Evolutionary conservation across 2,329 filamentous ascomycete genomes (phyloP).

Genomic region (Bipolaris sorokiniana): DNA sequence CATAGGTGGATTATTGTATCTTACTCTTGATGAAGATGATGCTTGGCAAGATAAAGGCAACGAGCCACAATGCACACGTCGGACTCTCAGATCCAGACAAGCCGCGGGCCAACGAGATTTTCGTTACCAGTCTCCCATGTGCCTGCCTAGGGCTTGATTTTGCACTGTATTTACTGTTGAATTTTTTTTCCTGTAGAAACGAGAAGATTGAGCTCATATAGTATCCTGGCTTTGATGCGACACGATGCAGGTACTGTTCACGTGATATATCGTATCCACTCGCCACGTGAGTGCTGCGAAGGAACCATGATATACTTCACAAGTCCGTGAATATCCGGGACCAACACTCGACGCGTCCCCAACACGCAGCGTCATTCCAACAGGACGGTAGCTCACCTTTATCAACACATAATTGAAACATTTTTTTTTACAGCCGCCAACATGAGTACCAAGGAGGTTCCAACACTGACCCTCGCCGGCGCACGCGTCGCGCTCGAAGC

Average conservation of each 20-base stretch:
- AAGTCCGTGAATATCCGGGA: slow-evolving; percentile 9
- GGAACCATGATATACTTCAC: not conserved
- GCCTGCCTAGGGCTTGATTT: too few species aligned
- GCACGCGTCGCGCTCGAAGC: slow-evolving; percentile 46
- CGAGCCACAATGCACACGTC: not conserved
- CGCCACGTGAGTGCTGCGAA: not conserved
- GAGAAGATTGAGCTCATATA: too few species aligned
- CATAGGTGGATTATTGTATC: too few species aligned
- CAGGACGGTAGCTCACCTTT: not conserved
- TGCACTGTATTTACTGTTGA: too few species aligned
- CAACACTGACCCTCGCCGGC: slow-evolving; percentile 45
- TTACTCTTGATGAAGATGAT: too few species aligned
- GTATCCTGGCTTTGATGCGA: too few species aligned
- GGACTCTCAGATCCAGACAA: not conserved
- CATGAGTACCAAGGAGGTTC: slow-evolving; percentile 44
- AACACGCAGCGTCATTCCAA: not conserved
- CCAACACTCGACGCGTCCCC: not conserved
- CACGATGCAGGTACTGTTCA: too few species aligned
- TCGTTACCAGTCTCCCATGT: not conserved
- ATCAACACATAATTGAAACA: not conserved
- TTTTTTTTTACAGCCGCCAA: not conserved
- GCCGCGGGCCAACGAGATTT: not conserved
- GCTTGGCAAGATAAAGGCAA: not conserved
- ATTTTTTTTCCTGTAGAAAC: too few species aligned
- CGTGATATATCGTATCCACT: too few species aligned